These are phyloP conservation scores for Aspergillus versicolor DNA, from an alignment of 2,329 filamentous ascomycete species.

Conservation along the genomic window DNA sequence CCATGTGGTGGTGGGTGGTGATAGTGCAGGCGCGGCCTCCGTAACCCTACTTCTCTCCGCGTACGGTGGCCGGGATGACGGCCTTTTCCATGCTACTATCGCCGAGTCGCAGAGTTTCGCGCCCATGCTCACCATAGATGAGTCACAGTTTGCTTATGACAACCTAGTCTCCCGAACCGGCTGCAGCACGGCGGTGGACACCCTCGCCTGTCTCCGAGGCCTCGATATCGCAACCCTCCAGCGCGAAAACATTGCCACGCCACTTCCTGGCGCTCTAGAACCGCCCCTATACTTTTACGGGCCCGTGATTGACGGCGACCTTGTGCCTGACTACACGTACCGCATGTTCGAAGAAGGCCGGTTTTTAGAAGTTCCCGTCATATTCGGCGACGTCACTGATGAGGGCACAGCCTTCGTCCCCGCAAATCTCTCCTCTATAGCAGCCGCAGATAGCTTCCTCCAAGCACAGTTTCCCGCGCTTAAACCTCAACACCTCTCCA, in stretches of 20 bases:
- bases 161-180: constrained; percentile 50
- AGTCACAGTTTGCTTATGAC: constrained; percentile 55
- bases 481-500: constrained; percentile 49
- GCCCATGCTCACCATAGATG: constrained; percentile 46
- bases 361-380: constrained; percentile 54
- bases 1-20: constrained; percentile 68
- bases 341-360: constrained; percentile 48
- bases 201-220: constrained; percentile 51
- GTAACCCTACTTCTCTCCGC: constrained; percentile 64
- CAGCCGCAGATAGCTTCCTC: constrained; percentile 56
- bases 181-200: constrained; percentile 42
- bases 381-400: constrained; percentile 62
- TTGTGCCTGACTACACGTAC: constrained; percentile 53
- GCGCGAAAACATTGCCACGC: constrained; percentile 44
- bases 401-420: constrained; percentile 65
- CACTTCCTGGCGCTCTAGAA: constrained; percentile 45
- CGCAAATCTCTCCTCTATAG: constrained; percentile 45
- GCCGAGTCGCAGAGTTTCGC: constrained; percentile 56
- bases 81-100: constrained; percentile 54
- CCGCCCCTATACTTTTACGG: constrained; percentile 53
- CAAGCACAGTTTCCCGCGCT: constrained; percentile 59
- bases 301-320: constrained; percentile 51
- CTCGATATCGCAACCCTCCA: constrained; percentile 48
- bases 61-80: constrained; percentile 48
- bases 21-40: constrained; percentile 64